These are phyloP conservation scores for Leishmania arabica DNA, from an alignment of 208 protist species.

Conservation along the genomic window DNA sequence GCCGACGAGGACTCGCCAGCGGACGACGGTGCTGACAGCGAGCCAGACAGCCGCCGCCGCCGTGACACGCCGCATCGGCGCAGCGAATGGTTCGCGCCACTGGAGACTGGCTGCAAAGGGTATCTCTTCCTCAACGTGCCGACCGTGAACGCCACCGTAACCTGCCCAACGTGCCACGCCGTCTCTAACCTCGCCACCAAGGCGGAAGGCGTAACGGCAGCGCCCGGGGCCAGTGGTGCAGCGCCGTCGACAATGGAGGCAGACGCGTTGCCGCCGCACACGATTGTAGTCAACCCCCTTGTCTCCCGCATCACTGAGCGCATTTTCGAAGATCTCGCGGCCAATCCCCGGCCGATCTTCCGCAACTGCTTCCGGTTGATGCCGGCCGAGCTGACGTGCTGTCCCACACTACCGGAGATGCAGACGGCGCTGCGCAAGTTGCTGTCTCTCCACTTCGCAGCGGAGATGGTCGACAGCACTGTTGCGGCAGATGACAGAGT, in stretches of 20 bases:
- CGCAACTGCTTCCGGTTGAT: slow-evolving; percentile 80
- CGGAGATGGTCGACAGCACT: background rate
- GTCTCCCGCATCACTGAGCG: slow-evolving; percentile 74
- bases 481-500: slow-evolving; percentile 16
- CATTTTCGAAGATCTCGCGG: slow-evolving; percentile 65
- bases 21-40: slow-evolving; percentile 23
- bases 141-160: slow-evolving; percentile 25
- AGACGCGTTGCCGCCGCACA: slow-evolving; percentile 40
- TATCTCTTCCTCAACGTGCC: slow-evolving; percentile 66
- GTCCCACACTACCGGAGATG: slow-evolving; percentile 80
- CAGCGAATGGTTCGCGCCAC: slow-evolving; percentile 47
- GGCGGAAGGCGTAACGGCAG: background rate
- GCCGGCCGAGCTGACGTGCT: slow-evolving; percentile 84
- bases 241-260: background rate
- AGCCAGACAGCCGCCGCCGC: background rate
- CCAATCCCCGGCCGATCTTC: slow-evolving; percentile 63
- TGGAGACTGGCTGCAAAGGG: slow-evolving; percentile 73
- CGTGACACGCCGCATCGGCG: slow-evolving; percentile 20
- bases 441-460: slow-evolving; percentile 57
- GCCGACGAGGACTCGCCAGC: slow-evolving; percentile 5
- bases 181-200: background rate
- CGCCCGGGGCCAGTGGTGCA: background rate
- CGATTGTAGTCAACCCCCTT: slow-evolving; percentile 76
- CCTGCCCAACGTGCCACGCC: slow-evolving; percentile 37
- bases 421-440: slow-evolving; percentile 52